phyloP scores from a whole-genome alignment of 2,329 filamentous ascomycete genomes.

The Phoma sp. region DNA sequence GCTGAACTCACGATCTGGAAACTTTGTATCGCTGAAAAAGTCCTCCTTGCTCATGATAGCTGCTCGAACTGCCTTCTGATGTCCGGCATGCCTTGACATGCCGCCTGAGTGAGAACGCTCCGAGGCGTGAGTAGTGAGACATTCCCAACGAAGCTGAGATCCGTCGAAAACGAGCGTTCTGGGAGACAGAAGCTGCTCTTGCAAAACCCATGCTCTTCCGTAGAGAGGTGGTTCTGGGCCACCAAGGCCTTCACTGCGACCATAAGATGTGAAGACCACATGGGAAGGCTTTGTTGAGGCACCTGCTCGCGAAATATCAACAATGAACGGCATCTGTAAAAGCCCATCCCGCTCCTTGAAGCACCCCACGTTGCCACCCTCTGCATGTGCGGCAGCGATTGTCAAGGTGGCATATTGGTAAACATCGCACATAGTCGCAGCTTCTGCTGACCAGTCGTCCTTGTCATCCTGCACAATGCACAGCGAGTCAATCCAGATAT shows the following conservation, averaged over 20 bases:
- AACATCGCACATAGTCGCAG: slow-evolving; percentile 33
- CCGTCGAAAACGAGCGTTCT: slow-evolving; percentile 31
- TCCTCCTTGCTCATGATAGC: slow-evolving; percentile 21
- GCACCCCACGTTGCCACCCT: slow-evolving; percentile 26
- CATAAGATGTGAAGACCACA: background rate
- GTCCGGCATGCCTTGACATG: slow-evolving; percentile 1
- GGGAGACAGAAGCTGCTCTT: slow-evolving; percentile 30
- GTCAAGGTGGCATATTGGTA: slow-evolving; percentile 31
- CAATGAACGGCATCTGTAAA: slow-evolving; percentile 23
- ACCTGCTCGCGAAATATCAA: slow-evolving; percentile 12
- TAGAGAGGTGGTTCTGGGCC: slow-evolving; percentile 25
- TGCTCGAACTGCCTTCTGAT: slow-evolving; percentile 19
- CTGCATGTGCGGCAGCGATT: slow-evolving; percentile 31
- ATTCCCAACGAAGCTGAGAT: slow-evolving; percentile 30
- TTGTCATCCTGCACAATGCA: slow-evolving; percentile 33
- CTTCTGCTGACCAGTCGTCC: slow-evolving; percentile 34
- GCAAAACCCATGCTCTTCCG: slow-evolving; percentile 32
- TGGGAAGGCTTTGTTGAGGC: background rate
- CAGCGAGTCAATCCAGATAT: slow-evolving; percentile 29
- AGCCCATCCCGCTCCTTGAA: slow-evolving; percentile 31
- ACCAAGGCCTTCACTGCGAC: slow-evolving; percentile 15
- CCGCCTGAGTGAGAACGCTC: slow-evolving; percentile 17
- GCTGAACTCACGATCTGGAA: too few species aligned
- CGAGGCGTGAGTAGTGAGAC: slow-evolving; percentile 23
- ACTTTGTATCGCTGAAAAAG: background rate